Evolutionary conservation across 805 yeast species (phyloP).

Genomic region (Yamadazyma scolyti): DNA sequence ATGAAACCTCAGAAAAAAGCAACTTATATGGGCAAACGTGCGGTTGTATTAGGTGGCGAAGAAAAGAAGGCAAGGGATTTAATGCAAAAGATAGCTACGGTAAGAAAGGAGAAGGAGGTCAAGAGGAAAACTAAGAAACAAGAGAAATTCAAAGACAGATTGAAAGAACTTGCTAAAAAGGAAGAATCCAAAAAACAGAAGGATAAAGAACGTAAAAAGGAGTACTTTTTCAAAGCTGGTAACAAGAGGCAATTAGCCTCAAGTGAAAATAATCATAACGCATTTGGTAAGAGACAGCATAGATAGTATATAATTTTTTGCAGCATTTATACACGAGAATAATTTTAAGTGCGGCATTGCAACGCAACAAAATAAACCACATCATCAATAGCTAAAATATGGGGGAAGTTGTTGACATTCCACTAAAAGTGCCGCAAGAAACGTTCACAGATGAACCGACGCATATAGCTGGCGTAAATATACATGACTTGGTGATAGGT

Average conservation of each 20-base stretch:
- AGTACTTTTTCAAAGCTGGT: constrained; percentile 70
- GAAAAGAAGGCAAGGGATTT: constrained; percentile 91
- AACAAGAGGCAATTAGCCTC: constrained; percentile 52
- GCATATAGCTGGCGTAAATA: constrained; percentile 27
- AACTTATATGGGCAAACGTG: constrained; percentile 83
- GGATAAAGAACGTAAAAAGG: constrained; percentile 83
- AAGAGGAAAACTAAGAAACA: constrained; percentile 70
- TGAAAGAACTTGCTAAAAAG: constrained; percentile 70
- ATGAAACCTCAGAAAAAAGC: constrained; percentile 85
- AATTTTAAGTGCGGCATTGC: too few relatives aligned
- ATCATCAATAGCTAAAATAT: background rate
- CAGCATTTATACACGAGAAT: constrained; percentile 1
- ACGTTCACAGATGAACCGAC: constrained; percentile 41
- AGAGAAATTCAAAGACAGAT: constrained; percentile 69
- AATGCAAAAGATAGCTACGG: constrained; percentile 80
- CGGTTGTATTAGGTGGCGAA: constrained; percentile 88
- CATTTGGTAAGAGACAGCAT: constrained; percentile 32
- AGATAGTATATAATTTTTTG: constrained; percentile 11
- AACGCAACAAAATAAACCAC: too few relatives aligned
- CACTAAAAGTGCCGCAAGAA: constrained; percentile 33
- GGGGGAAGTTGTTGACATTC: constrained; percentile 23
- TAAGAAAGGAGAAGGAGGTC: constrained; percentile 80
- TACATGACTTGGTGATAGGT: constrained; percentile 34
- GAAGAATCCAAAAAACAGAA: constrained; percentile 70
- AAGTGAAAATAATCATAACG: constrained; percentile 25